Percentiles rank a stretch among this genome's conserved stretches.
Conservation (phyloP, 192 early-diverging fungal genomes). For the Entophlyctis helioformis region DNA sequence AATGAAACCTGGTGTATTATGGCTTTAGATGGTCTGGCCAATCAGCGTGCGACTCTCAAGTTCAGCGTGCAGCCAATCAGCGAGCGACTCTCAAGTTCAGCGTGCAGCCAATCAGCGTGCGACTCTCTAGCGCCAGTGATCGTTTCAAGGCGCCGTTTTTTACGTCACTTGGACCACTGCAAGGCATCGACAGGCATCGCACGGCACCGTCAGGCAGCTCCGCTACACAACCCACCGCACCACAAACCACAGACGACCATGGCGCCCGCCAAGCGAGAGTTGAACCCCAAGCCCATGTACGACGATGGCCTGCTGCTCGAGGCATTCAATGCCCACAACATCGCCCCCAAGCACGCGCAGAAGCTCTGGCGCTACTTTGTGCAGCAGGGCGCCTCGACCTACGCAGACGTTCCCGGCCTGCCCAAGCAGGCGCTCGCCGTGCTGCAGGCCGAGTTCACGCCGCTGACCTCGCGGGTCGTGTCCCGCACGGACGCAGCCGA, state of each 20-base stretch:
- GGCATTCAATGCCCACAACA: conserved; percentile 17
- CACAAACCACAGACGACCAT: not conserved
- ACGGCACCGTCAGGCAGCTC: too few species aligned
- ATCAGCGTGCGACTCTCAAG: too few species aligned
- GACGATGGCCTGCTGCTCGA: conserved; percentile 21
- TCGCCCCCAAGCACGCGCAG: conserved; percentile 16
- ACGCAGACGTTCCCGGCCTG: conserved; percentile 23
- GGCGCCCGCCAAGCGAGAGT: conserved; percentile 3
- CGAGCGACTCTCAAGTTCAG: too few species aligned
- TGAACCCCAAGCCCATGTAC: conserved; percentile 27
- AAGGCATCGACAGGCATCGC: too few species aligned
- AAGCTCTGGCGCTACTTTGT: conserved; percentile 28
- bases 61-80: too few species aligned
- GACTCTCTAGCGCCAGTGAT: too few species aligned
- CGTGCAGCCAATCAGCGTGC: too few species aligned
- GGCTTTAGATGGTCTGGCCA: too few species aligned
- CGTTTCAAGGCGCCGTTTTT: too few species aligned
- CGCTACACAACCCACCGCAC: too few species aligned
- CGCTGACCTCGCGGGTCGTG: conserved; percentile 30
- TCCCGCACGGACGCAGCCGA: conserved; percentile 28
- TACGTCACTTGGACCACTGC: too few species aligned
- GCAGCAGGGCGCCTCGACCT: conserved; percentile 11
- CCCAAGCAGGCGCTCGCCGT: conserved; percentile 25
- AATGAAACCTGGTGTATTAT: too few species aligned
- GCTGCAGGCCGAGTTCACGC: conserved; percentile 26